phyloP scores from a whole-genome alignment of 2,329 filamentous ascomycete genomes.

The Lachnellula suecica region DNA sequence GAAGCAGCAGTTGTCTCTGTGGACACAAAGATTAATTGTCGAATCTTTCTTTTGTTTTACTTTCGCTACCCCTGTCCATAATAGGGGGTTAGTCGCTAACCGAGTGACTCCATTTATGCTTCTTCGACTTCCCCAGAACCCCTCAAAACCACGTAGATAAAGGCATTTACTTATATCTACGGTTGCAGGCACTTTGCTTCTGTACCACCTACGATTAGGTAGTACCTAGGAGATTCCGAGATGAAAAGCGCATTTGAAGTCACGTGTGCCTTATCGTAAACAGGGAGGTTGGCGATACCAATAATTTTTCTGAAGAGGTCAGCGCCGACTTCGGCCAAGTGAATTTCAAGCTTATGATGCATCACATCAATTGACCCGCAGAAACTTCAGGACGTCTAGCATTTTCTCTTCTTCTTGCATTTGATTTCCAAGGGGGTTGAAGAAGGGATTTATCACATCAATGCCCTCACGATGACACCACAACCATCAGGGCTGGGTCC shows the following conservation, averaged over 20 bases:
- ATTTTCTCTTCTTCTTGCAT: neutral
- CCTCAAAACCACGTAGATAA: too few species aligned
- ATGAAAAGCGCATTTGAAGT: too few species aligned
- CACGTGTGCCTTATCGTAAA: neutral
- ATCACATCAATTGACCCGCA: slow-evolving; percentile 12
- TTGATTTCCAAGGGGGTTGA: neutral
- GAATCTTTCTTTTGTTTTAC: too few species aligned
- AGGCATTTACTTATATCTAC: too few species aligned
- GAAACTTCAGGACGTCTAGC: neutral
- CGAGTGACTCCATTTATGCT: too few species aligned
- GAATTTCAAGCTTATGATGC: slow-evolving; percentile 1
- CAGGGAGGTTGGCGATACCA: neutral
- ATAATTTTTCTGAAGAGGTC: neutral
- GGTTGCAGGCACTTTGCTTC: too few species aligned
- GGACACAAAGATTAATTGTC: too few species aligned
- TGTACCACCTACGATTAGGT: too few species aligned
- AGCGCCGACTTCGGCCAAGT: slow-evolving; percentile 13
- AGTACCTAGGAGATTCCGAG: too few species aligned
- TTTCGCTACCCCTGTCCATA: neutral
- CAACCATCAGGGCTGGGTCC: slow-evolving; percentile 15
- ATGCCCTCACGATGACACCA: slow-evolving; percentile 19
- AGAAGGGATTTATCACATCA: slow-evolving; percentile 3
- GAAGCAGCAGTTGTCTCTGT: too few species aligned
- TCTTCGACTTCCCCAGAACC: too few species aligned
- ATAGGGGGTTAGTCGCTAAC: neutral